Evolutionary conservation across 352 stramenopile genomes (phyloP).

Genomic region (Phytophthora vignae): DNA sequence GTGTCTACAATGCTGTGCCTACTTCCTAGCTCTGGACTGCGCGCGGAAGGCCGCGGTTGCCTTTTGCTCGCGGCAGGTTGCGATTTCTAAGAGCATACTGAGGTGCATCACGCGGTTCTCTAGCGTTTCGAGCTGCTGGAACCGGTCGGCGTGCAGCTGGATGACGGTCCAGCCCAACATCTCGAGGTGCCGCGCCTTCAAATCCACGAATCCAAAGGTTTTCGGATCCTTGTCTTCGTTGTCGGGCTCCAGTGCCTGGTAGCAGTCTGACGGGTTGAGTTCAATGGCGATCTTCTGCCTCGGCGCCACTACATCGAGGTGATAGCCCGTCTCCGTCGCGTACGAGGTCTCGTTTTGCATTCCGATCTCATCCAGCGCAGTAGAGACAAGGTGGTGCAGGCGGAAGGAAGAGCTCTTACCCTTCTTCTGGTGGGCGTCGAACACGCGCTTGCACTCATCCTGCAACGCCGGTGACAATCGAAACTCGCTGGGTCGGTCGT

Average conservation of each 20-base stretch:
- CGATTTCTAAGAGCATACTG: constrained; percentile 77
- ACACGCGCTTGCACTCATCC: constrained; percentile 54
- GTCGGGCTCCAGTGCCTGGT: constrained; percentile 47
- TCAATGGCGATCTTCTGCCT: constrained; percentile 73
- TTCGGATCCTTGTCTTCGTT: constrained; percentile 51
- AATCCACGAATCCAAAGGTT: constrained; percentile 60
- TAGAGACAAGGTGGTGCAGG: constrained; percentile 63
- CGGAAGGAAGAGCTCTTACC: constrained; percentile 68
- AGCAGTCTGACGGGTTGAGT: constrained; percentile 63
- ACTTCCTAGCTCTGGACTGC: constrained; percentile 21
- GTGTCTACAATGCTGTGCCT: constrained; percentile 18
- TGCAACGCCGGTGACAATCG: constrained; percentile 36
- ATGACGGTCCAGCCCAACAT: constrained; percentile 76
- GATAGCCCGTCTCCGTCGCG: constrained; percentile 53
- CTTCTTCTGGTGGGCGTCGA: constrained; percentile 58
- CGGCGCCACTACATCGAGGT: constrained; percentile 58
- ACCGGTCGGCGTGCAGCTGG: constrained; percentile 61
- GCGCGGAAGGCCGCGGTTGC: not conserved
- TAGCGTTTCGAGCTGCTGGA: constrained; percentile 54
- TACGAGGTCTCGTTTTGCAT: constrained; percentile 46
- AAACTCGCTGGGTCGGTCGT: constrained; percentile 41
- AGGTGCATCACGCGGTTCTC: constrained; percentile 67
- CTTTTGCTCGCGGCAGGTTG: constrained; percentile 42
- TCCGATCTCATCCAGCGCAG: constrained; percentile 61
- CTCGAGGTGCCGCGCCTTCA: constrained; percentile 74